Base-by-base conservation (phyloP, 1,139 yeast species). In the Suhomyces coccinellae region DNA sequence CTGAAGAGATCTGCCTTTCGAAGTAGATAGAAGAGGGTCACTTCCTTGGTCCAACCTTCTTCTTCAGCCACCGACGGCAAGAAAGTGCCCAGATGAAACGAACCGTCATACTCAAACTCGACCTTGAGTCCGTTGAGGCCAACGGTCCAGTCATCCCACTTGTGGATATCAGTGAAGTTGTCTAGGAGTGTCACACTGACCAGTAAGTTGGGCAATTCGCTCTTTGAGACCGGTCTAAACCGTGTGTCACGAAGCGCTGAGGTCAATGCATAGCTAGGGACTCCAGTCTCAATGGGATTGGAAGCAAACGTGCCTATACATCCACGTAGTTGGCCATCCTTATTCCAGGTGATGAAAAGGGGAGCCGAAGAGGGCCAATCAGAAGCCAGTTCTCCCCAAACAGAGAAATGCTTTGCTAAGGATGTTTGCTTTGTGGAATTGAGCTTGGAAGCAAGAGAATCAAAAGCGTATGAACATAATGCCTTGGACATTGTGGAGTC, bases 31-130 rank as follows among this genome's bases (percentile, higher is more conserved):
- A 71, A 72, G 46, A 91, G 67, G 0, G 99, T 91, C 14, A 86
- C 83, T 14, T 69, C 66, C 57, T 87, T 77, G 54, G 77, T 80
- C 97, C 98, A 91, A 4, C 79, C 82, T 55, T 91, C 96, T 52
- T 91, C 98, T n/a, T 69, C 75, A 13, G 97, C 95, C 1, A 95
- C 98, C 38, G 83, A 86, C 0, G 99, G 99, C 39, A 95, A 66
- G 54, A 89, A 93, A 0, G 99, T 93, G 0, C 97, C 90, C 41
- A 85, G 79, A 49, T 70, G 70, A 9, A 57, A 47, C 22, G 62
- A 54, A 20, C 73, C 67, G 13, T 63, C 56, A 12, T 59, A 49
- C 0, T 63, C 61, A 50, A 88, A 75, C 24, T 67, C 63, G 15
- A 90, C 79, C 47, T 80, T 75, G 30, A 95, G 77, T 0, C 99